Conservation (phyloP, 1,139 yeast species). For the Pichia sorboxylosa region DNA sequence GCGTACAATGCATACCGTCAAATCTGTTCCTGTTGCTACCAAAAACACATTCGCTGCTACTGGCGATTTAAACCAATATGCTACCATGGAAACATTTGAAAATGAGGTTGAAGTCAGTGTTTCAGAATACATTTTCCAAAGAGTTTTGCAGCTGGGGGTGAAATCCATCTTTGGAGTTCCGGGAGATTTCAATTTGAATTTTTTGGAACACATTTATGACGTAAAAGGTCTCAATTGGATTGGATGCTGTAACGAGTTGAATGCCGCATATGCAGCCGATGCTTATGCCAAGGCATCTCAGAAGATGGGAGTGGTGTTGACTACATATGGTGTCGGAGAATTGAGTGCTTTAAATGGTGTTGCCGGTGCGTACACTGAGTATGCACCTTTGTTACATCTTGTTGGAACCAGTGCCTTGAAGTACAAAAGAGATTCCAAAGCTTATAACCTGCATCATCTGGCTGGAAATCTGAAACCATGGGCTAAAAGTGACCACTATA, state of each 20-base stretch:
- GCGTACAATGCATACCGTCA: too few relatives aligned
- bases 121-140: conserved; percentile 22
- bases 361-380: conserved; percentile 75
- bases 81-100: too few relatives aligned
- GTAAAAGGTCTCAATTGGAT: conserved; percentile 37
- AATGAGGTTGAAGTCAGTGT: conserved; percentile 20
- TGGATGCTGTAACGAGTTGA: conserved; percentile 52
- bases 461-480: conserved; percentile 42
- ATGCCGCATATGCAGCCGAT: conserved; percentile 69
- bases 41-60: too few relatives aligned
- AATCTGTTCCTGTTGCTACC: too few relatives aligned
- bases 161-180: conserved; percentile 33
- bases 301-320: conserved; percentile 34
- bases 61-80: too few relatives aligned
- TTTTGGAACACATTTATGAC: conserved; percentile 43
- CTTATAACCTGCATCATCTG: conserved; percentile 47
- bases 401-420: conserved; percentile 59
- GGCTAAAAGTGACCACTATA: conserved; percentile 46
- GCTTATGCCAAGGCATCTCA: conserved; percentile 53
- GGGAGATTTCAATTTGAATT: conserved; percentile 48
- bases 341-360: conserved; percentile 76
- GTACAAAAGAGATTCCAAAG: conserved; percentile 10
- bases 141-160: conserved; percentile 21
- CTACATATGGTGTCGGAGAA: conserved; percentile 82
- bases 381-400: conserved; percentile 66